A percentile compares a stretch with the other conserved stretches of the same genome.
Evolutionary conservation across 1,284 basidiomycete genomes (phyloP).

Genomic region (Irpex sp.): DNA sequence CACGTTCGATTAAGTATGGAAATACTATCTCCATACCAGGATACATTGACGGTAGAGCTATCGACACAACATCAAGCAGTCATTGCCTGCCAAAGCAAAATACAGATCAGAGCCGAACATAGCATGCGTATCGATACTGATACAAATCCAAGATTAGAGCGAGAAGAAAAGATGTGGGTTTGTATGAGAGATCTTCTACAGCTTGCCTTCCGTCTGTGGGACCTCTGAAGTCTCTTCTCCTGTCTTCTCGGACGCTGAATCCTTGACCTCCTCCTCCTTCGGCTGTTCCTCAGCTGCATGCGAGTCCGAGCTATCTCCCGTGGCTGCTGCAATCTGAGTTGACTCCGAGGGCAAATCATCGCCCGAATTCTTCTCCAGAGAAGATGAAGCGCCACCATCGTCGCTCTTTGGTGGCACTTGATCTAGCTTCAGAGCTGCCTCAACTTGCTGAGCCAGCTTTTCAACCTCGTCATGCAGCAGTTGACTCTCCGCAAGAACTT

Average conservation of each 20-base stretch:
- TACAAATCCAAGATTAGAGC: not conserved
- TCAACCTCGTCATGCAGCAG: slow-evolving; percentile 29
- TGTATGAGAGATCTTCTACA: not conserved
- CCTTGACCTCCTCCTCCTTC: slow-evolving; percentile 1
- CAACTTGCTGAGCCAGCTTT: slow-evolving; percentile 29
- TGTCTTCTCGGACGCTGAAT: not conserved
- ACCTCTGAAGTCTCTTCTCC: not conserved
- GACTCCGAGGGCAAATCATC: not conserved
- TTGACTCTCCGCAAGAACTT: slow-evolving; percentile 10
- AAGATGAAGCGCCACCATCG: not conserved
- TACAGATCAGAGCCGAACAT: slow-evolving; percentile 14
- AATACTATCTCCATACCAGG: not conserved
- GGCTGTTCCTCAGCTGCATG: slow-evolving; percentile 1
- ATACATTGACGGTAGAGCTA: not conserved
- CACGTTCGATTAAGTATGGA: not conserved
- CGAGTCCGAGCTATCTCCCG: not conserved
- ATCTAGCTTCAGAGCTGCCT: slow-evolving; percentile 22
- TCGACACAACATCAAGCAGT: not conserved
- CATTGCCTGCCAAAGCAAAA: not conserved
- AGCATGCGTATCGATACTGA: not conserved
- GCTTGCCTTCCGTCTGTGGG: slow-evolving; percentile 7
- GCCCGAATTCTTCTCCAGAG: not conserved
- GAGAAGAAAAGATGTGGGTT: not conserved
- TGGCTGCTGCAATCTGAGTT: not conserved
- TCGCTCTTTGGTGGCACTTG: not conserved